Base-by-base conservation (phyloP, 2,329 filamentous ascomycete species). In the Colletotrichum sp. region DNA sequence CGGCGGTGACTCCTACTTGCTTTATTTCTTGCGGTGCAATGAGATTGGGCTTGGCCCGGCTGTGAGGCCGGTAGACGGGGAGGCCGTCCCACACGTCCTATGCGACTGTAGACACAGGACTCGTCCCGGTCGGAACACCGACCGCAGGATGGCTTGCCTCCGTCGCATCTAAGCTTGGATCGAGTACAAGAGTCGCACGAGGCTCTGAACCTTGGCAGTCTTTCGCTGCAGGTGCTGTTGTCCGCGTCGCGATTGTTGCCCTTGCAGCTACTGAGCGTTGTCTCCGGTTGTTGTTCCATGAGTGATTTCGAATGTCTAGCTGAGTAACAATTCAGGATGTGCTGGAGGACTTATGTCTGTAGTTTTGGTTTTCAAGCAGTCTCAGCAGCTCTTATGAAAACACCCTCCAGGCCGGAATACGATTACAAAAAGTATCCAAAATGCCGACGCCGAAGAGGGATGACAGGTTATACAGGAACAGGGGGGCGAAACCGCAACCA, bases 181-280 rank as follows among this genome's bases (percentile, higher is more conserved):
- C 67, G 67, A 12, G 67, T 69, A 34, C 67, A 69, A 24, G 67
- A 69, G 67, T 69, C 67, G 26, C 67, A 69, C 6, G 67, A 69
- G n/a, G 67, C 30, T 48, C 67, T 60, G 52, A 69, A 13, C 21
- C 52, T 69, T 24, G 67, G 55, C 24, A 28, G 39, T 21, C 32
- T 69, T 28, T 28, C 52, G 43, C 43, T 52, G 43, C 43, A 52
- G 43, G 43, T 52, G 43, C n/a, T 52, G 43, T n/a, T 52, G 10
- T 52, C 43, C 43, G 28, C 26, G 7, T 67, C 39, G 7, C 13
- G 64, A 52, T 52, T 52, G 43, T 21, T 52, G 43, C 43, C n/a
- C 43, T 52, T 52, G n/a, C 43, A 52, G 12, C 43, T 52, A 7
- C 6, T 52, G 43, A 21, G 43, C 43, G 43, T 52, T 52, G 43